Base-by-base conservation (phyloP, 2,329 filamentous ascomycete species). In the Microdochium bolleyi region DNA sequence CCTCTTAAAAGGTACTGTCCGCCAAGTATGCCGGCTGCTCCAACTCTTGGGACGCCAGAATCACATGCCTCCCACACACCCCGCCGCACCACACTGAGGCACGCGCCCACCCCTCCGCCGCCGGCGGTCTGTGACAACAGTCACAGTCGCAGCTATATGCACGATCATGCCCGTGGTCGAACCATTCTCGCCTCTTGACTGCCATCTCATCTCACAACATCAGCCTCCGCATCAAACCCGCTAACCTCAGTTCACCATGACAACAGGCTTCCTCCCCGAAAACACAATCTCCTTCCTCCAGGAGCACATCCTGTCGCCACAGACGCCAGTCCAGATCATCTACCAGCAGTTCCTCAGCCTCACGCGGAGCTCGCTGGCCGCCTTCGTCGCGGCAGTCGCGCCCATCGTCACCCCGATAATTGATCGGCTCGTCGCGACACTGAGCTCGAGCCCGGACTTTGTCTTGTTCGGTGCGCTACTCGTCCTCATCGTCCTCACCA, bases 401-500 rank as follows among this genome's bases (percentile, higher is more conserved):
- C 76, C 77, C 3, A 51, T 76, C 52, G 49, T 79, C 24, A 64
- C 68, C 51, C 74, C 77, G 3, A 50, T 75, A 14, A 54, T 75
- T 52, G 72, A 78, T 61, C 69, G 67, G 53, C 58, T 62, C 9
- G 54, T 72, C 51, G 56, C 62, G 27, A 56, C 65, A 19, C 63
- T 72, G 32, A 64, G 70, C 56, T 63, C 70, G 53, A 68, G 70
- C 21, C 72, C 74, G 24, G 72, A 74, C 63, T 30, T 73, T 21
- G 69, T 74, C 14, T 46, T 46, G 13, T 46, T 46, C 41, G 41
- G 41, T 7, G 41, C 41, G 41, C 63, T 74, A 8, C 62, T 74
- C 13, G 66, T 77, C 52, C 67, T 78, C 49, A 73, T 78, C 10
- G 69, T 86, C 51, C 72, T 75, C 14, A 61, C 84, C 9, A 72